phyloP scores from a whole-genome alignment of 73 alveolate genomes.

The Loxodes magnus region DNA sequence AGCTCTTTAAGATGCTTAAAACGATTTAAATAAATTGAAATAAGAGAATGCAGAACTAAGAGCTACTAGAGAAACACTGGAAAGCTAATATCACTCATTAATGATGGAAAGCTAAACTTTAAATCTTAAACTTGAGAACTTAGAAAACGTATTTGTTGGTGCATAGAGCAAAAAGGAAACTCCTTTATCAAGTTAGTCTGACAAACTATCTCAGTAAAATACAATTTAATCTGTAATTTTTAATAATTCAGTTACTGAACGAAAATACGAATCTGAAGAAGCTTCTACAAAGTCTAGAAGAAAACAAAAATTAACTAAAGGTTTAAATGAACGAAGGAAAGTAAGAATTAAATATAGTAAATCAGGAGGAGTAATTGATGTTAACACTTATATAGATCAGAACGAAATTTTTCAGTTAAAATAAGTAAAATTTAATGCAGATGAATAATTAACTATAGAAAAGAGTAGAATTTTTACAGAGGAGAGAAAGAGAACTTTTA shows the following conservation, averaged over 20 bases:
- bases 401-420: conserved; percentile 71
- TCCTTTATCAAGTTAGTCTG: conserved; percentile 68
- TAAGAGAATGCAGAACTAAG: conserved; percentile 89
- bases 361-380: conserved; percentile 23
- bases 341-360: conserved; percentile 24
- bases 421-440: too few species aligned
- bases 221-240: conserved; percentile 73
- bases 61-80: conserved; percentile 72
- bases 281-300: conserved; percentile 75
- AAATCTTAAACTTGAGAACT: conserved; percentile 78
- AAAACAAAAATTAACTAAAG: conserved; percentile 75
- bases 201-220: conserved; percentile 58
- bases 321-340: conserved; percentile 34
- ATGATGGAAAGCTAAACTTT: conserved; percentile 83
- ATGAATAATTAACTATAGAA: conserved; percentile 65
- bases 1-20: conserved; percentile 52
- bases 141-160: conserved; percentile 92
- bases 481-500: conserved; percentile 85
- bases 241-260: conserved; percentile 72
- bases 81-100: conserved; percentile 79
- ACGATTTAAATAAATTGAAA: conserved; percentile 62
- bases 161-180: too few species aligned
- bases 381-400: conserved; percentile 33
- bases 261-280: conserved; percentile 91
- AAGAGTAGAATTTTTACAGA: conserved; percentile 81